Evolutionary conservation across 2,329 filamentous ascomycete genomes (phyloP), one percentile per base, ranked within the genome.

Genomic region (Tolypocladium amazonense): DNA sequence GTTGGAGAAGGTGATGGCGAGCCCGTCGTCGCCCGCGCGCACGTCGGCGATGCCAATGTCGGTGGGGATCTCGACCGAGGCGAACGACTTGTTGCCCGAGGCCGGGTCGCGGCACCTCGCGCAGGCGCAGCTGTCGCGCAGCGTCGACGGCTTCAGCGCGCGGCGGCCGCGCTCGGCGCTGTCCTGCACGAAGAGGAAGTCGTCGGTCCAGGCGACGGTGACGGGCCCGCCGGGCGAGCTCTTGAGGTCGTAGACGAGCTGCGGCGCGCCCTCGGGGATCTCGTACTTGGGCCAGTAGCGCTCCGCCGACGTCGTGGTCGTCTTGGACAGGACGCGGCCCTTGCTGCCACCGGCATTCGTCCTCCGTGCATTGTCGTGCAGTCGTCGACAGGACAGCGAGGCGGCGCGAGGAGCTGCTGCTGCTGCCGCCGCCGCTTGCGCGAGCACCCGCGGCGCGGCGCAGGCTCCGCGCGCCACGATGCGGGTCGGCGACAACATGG

Each of bases 1-100:
- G 56, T 74, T 68, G 7, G 71, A 67, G 85, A 90, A 94, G n/a
- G 74, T 69, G 9, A 93, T 72, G 25, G 78, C 73, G 15, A 90
- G 72, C 1, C 74, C 72, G 23, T 78, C 72, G 0, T 73, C 65
- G 20, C 65, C 64, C 1, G 71, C 57, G 2, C 66, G 62, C 37
- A 75, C 73, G 2, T 62, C 37, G 4, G 65, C 61, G 25, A 79
- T 68, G 15, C 62, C 56, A 35, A 78, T 73, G 14, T 66, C 56
- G 1, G 63, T 30, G 7, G 73, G 72, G 6, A 81, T 71, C 38
- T 78, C 73, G 35, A 71, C 70, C 4, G 76, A 77, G 1, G 74
- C 72, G 65, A 79, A 81, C 61, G 73, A 81, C 69, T 85, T 83
- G 62, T 87, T 83, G 53, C 82, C 83, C 1, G 84, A 86, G n/a